Evolutionary conservation across 345 rosid species (phyloP).

Genomic region (Eucalyptus coolabah): DNA sequence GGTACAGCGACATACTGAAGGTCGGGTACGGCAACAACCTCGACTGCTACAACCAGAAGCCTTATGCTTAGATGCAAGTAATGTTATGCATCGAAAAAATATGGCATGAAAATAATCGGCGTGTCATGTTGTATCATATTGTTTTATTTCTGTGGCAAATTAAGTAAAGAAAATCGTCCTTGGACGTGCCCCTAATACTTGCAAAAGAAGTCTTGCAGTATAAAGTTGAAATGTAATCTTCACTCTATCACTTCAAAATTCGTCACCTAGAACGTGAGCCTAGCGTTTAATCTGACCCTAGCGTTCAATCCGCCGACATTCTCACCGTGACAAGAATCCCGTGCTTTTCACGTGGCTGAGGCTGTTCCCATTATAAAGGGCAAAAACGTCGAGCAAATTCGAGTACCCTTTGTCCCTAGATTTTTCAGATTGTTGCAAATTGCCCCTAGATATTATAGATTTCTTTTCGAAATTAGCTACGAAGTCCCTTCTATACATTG

Average conservation of each 20-base stretch:
- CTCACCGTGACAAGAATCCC: neutral
- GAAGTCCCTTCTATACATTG: neutral
- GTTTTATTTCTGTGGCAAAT: neutral
- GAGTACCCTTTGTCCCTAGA: neutral
- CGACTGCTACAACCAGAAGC: neutral
- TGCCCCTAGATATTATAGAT: neutral
- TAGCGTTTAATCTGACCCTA: neutral
- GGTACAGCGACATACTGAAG: slow-evolving; percentile 1
- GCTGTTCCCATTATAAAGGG: neutral
- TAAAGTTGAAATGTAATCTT: neutral
- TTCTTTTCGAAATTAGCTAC: neutral
- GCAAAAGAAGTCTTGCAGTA: neutral
- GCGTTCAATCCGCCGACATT: neutral
- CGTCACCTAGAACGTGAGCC: neutral
- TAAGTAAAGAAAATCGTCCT: neutral
- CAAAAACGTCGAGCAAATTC: neutral
- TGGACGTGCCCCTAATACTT: too few species aligned
- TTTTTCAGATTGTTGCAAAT: neutral
- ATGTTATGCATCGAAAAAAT: neutral
- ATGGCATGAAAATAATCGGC: neutral
- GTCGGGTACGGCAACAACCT: neutral
- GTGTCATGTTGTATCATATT: neutral
- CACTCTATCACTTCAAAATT: neutral
- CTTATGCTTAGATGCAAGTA: neutral
- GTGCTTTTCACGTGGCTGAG: neutral